Evolutionary conservation across 139 green algal species (phyloP).

Genomic region (Closterium sp.): DNA sequence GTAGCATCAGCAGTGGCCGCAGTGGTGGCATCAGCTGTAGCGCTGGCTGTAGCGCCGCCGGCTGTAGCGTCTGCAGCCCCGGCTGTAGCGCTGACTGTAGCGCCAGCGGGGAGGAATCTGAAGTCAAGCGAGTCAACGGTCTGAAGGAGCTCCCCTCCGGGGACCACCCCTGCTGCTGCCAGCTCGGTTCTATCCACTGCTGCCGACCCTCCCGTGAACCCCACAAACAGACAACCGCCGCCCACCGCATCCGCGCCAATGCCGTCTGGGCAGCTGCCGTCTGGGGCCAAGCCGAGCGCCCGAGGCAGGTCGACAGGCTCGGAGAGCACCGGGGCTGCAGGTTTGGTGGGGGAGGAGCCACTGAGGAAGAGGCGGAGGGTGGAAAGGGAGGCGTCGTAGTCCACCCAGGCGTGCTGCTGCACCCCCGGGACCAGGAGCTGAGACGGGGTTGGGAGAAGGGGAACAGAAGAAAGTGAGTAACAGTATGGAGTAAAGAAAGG

Average conservation of each 20-base stretch:
- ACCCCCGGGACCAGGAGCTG: not conserved
- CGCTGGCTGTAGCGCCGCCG: too few species aligned
- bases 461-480: not conserved
- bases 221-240: not conserved
- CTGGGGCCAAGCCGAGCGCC: not conserved
- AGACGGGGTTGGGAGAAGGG: not conserved
- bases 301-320: not conserved
- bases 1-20: not conserved
- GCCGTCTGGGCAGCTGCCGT: not conserved
- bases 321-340: not conserved
- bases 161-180: not conserved
- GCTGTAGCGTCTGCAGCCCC: not conserved
- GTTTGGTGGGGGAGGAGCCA: not conserved
- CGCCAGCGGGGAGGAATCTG: not conserved
- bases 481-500: not conserved
- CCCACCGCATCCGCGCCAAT: too few species aligned
- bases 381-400: not conserved
- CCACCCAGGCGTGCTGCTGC: not conserved
- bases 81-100: not conserved
- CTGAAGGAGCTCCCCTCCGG: not conserved
- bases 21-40: not conserved
- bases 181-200: not conserved
- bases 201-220: not conserved
- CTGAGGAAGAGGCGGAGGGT: not conserved
- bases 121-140: not conserved